Evolutionary conservation across 2,329 filamentous ascomycete species (phyloP), one percentile per base, ranked within the genome.

Genomic region (Stagonosporopsis rhizophila): DNA sequence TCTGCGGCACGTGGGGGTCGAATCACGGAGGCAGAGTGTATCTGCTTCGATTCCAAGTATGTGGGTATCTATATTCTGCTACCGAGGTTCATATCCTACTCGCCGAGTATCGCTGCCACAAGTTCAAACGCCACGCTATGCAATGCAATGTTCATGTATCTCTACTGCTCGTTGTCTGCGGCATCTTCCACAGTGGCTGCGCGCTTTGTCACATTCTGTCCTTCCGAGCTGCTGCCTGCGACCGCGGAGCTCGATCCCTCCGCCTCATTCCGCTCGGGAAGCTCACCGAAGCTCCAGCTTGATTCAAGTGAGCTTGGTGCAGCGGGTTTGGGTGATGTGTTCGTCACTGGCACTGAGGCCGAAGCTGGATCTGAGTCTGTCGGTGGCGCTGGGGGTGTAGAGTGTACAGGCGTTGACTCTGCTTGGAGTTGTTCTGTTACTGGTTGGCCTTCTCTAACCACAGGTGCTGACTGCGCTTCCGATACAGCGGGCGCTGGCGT

Each of bases 91-190:
- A 47, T 45, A 5, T 23, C 48, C 44, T 40, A 52, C 53, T 42
- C 42, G 37, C 17, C 37, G n/a, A 46, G 41, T 15, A 41, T 34
- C 35, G 35, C 30, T 38, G 42, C 35, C 32, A 38, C 39, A 58
- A 44, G 52, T 58, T 62, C 54, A 69, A 70, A 75, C 73, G 66
- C 73, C 73, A 65, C 73, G 72, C 73, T 75, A 75, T 75, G 72
- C 69, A 69, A 64, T 66, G 60, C 57, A 63, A 47, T 46, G 46
- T 38, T 58, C 22, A 48, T 58, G 38, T 53, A 37, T 37, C 42
- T 40, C 57, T 59, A 68, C 51, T 66, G 50, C 30, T 61, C 70
- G 25, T 62, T 62, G 32, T 74, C 71, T 32, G 73, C 70, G 14
- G 57, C 64, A 49, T 76, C 72, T 46, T 75, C 73, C 23, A 75